phyloP scores from a whole-genome alignment of 2,329 filamentous ascomycete species.

The Apiospora aurea region DNA sequence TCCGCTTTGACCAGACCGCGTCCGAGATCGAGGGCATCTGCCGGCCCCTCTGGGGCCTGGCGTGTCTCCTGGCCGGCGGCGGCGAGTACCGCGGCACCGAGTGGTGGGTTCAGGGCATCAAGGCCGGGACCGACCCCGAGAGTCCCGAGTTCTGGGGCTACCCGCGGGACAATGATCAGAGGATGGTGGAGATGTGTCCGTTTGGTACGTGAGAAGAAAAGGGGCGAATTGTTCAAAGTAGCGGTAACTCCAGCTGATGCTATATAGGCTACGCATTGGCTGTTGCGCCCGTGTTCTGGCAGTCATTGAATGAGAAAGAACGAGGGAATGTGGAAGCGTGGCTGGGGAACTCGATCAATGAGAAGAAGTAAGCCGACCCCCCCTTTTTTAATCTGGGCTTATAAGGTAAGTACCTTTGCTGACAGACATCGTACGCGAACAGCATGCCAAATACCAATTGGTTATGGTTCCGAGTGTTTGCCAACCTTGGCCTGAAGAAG shows the following conservation, averaged over 20 bases:
- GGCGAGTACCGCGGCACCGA: conserved; percentile 68
- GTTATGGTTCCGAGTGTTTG: conserved; percentile 87
- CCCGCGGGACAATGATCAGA: conserved; percentile 77
- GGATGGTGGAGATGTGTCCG: conserved; percentile 87
- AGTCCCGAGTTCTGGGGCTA: conserved; percentile 79
- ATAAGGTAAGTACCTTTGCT: conserved; percentile 38
- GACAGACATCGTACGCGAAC: neutral
- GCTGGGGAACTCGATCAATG: conserved; percentile 78
- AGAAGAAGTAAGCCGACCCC: conserved; percentile 65
- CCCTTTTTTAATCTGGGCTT: conserved; percentile 12
- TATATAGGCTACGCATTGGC: conserved; percentile 69
- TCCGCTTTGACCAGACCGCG: conserved; percentile 78
- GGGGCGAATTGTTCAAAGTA: neutral
- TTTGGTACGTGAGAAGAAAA: conserved; percentile 53
- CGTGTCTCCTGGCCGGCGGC: conserved; percentile 72
- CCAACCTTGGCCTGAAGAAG: conserved; percentile 78
- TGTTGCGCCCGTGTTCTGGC: conserved; percentile 72
- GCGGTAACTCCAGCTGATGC: neutral
- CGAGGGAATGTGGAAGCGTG: conserved; percentile 72
- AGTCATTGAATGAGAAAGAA: conserved; percentile 67
- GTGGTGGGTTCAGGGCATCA: conserved; percentile 74
- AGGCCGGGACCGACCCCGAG: conserved; percentile 73
- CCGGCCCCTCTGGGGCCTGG: conserved; percentile 78
- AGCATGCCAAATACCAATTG: conserved; percentile 75
- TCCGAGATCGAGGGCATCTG: conserved; percentile 80